Evolutionary conservation across 768 basidiomycete genomes (phyloP), one percentile per base, ranked within the genome.

Genomic region (Cantharellus anzutake): DNA sequence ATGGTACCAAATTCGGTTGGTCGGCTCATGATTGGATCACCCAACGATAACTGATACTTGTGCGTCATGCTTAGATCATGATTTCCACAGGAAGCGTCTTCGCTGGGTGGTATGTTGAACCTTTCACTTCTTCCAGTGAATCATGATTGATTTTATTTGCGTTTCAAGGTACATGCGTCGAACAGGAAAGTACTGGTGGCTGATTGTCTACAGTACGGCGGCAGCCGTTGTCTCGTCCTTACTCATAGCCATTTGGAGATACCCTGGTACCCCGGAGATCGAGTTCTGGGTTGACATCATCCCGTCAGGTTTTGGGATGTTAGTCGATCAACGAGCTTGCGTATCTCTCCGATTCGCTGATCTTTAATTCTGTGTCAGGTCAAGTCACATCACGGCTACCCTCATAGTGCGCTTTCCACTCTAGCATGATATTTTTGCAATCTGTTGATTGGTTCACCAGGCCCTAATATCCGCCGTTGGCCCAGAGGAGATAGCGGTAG

Each of bases 1-100:
- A 72, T 99, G 29, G 72, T 98, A 42, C 91, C 93, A 34, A 92
- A 94, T 71, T 89, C 88, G 41, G 85, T 90, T 71, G 70, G 81
- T 39, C 57, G 40, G 16, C 20, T n/a, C n/a, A n/a, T n/a, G n/a
- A n/a, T 38, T 41, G n/a, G n/a, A n/a, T n/a, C n/a, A n/a, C n/a
- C n/a, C n/a, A n/a, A n/a, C n/a, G n/a, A n/a, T n/a, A n/a, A n/a
- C n/a, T n/a, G n/a, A n/a, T n/a, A n/a, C n/a, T n/a, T n/a, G n/a
- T n/a, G n/a, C n/a, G n/a, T n/a, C n/a, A n/a, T n/a, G n/a, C n/a
- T n/a, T n/a, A 91, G 85, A 71, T 86, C 63, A 82, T 86, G 56
- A 77, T 96, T 59, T 84, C 91, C 2, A 73, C 76, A 0, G 94
- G 94, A 34, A 93, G 90, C 63, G 77, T 99, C 40, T 75, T 83